A percentile compares a stretch with the other conserved stretches of the same genome.
Conservation (phyloP, 108 stramenopile species). For the Fistulifera pelliculosa region DNA sequence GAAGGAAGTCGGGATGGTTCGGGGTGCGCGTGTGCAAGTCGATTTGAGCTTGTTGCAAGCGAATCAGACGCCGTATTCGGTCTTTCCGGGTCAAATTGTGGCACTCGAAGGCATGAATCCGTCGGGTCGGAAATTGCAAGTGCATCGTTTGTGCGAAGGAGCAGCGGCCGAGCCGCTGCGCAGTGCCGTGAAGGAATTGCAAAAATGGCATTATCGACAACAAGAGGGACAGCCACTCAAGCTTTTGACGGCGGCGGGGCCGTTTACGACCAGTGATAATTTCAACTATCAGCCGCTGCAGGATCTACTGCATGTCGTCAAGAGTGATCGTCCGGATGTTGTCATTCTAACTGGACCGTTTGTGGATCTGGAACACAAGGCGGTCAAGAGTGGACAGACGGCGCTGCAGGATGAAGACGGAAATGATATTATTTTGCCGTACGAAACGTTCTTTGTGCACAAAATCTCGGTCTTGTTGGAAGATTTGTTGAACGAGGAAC, state of each 20-base stretch:
- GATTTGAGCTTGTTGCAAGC: constrained; percentile 44
- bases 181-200: constrained; percentile 38
- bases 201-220: constrained; percentile 27
- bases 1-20: constrained; percentile 85
- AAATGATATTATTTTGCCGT: constrained; percentile 41
- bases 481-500: constrained; percentile 39
- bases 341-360: constrained; percentile 93
- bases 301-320: constrained; percentile 68
- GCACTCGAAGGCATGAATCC: constrained; percentile 88
- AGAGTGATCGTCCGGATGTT: constrained; percentile 73
- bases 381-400: constrained; percentile 29
- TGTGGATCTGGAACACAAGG: constrained; percentile 79
- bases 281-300: constrained; percentile 85
- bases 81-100: constrained; percentile 97
- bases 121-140: constrained; percentile 73
- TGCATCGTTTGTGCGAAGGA: constrained; percentile 68
- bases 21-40: constrained; percentile 71
- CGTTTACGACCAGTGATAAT: constrained; percentile 83
- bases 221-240: constrained; percentile 56
- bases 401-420: constrained; percentile 41
- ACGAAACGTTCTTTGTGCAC: constrained; percentile 74
- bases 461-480: constrained; percentile 50
- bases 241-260: constrained; percentile 79
- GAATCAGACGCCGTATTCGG: constrained; percentile 43
- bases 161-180: constrained; percentile 23